Percentiles rank a stretch among this genome's conserved stretches.
Conservation (phyloP, 768 basidiomycete genomes). For the Naganishia vishniacii region DNA sequence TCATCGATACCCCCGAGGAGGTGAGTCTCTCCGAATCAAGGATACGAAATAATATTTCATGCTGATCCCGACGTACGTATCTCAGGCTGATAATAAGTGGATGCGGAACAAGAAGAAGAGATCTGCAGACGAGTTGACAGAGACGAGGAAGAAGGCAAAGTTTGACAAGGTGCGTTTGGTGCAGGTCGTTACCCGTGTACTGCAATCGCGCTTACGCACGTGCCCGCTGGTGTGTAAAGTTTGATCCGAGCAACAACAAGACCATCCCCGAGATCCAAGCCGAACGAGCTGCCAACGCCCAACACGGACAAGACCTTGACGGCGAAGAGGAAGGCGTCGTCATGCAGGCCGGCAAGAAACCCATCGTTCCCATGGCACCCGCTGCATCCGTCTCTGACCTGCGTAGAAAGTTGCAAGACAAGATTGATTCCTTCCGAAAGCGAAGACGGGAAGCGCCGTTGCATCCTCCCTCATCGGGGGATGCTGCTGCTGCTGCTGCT, state of each 20-base stretch:
- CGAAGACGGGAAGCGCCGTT: conserved; percentile 19
- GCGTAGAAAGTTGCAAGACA: conserved; percentile 38
- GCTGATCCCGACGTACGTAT: too few species aligned
- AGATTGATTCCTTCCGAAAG: conserved; percentile 41
- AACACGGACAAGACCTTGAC: conserved; percentile 11
- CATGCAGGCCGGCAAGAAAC: conserved; percentile 9
- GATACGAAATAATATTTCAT: too few species aligned
- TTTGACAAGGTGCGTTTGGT: conserved; percentile 60
- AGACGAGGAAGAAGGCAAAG: conserved; percentile 81
- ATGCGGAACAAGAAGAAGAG: conserved; percentile 74
- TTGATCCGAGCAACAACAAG: conserved; percentile 87
- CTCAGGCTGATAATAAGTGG: conserved; percentile 46
- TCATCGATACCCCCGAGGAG: conserved; percentile 65
- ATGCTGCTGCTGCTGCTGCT: conserved; percentile 8
- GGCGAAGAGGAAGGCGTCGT: neutral
- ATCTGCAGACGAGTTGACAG: conserved; percentile 78
- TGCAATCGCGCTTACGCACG: too few species aligned
- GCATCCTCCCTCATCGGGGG: conserved; percentile 6
- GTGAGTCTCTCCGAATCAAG: conserved; percentile 48
- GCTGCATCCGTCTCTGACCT: conserved; percentile 41
- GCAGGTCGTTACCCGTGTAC: too few species aligned
- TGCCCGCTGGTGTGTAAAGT: conserved; percentile 57
- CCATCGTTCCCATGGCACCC: conserved; percentile 39
- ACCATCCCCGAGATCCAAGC: conserved; percentile 66
- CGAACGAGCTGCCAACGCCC: conserved; percentile 52